Evolutionary conservation across 345 rosid species (phyloP).

Genomic region (Eucalyptus virginea): DNA sequence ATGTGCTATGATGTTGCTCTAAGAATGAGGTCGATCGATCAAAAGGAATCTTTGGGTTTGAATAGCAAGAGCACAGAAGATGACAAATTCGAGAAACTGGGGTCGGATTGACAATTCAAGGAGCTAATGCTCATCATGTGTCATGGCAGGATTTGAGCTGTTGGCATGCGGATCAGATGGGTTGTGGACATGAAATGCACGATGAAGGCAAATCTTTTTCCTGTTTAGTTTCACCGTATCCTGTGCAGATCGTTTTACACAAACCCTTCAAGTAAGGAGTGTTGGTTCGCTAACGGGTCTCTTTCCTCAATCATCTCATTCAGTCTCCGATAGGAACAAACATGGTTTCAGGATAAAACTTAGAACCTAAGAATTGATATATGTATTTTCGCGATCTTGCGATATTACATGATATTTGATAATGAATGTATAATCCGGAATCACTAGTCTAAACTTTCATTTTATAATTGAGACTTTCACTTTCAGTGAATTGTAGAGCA

Average conservation of each 20-base stretch:
- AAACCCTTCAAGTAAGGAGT: neutral
- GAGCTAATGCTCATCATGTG: neutral
- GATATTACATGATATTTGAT: too few relatives aligned
- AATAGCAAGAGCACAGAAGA: neutral
- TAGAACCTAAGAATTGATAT: too few relatives aligned
- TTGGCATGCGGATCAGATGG: neutral
- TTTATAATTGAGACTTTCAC: too few relatives aligned
- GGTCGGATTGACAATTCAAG: neutral
- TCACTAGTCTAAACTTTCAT: too few relatives aligned
- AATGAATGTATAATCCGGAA: too few relatives aligned
- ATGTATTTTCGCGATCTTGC: too few relatives aligned
- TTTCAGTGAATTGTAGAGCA: accelerated
- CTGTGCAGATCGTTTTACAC: neutral
- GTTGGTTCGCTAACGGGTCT: neutral
- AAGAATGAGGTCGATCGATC: neutral
- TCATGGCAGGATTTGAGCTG: neutral
- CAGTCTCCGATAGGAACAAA: accelerated
- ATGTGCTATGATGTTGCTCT: neutral
- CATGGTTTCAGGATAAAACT: too few relatives aligned
- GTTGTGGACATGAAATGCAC: neutral
- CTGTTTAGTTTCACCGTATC: neutral
- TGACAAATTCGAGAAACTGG: neutral
- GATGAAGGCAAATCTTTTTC: neutral
- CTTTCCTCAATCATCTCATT: neutral
- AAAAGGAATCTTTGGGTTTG: neutral